Percentiles rank a stretch among this genome's conserved stretches.
Conservation (phyloP, 176 grass and related monocot genomes). For the Phoenix dactylifera region DNA sequence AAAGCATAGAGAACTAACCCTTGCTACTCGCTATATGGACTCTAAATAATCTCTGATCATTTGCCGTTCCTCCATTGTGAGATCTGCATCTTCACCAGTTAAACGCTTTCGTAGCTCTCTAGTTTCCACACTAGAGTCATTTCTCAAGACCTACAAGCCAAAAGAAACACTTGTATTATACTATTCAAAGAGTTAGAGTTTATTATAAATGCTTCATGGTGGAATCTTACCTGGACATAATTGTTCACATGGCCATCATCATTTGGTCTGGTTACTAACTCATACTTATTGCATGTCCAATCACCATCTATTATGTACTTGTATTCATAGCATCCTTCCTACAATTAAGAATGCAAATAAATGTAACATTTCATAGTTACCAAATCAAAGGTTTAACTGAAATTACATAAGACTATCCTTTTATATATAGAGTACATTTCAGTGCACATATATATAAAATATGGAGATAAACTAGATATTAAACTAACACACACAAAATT, state of each 20-base stretch:
- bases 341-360: neutral
- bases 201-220: neutral
- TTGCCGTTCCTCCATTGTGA: slow-evolving; percentile 52
- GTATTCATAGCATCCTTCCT: slow-evolving; percentile 91
- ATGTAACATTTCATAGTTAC: too few relatives aligned
- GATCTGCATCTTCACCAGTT: slow-evolving; percentile 35
- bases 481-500: too few relatives aligned
- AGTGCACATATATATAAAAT: too few relatives aligned
- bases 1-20: slow-evolving; percentile 8
- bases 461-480: too few relatives aligned
- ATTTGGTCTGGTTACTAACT: slow-evolving; percentile 50
- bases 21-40: slow-evolving; percentile 24
- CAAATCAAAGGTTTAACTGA: too few relatives aligned
- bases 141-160: slow-evolving; percentile 37
- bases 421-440: too few relatives aligned
- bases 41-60: slow-evolving; percentile 77
- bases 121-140: slow-evolving; percentile 34
- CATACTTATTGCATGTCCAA: slow-evolving; percentile 58
- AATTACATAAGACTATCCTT: too few relatives aligned
- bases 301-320: slow-evolving; percentile 84
- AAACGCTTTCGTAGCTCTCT: slow-evolving; percentile 47
- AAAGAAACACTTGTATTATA: slow-evolving; percentile 2
- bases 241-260: slow-evolving; percentile 84
- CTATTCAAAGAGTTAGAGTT: neutral
- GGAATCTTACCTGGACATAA: slow-evolving; percentile 63